phyloP scores from a whole-genome alignment of 1,284 basidiomycete species.

The Nidula niveotomentosa region DNA sequence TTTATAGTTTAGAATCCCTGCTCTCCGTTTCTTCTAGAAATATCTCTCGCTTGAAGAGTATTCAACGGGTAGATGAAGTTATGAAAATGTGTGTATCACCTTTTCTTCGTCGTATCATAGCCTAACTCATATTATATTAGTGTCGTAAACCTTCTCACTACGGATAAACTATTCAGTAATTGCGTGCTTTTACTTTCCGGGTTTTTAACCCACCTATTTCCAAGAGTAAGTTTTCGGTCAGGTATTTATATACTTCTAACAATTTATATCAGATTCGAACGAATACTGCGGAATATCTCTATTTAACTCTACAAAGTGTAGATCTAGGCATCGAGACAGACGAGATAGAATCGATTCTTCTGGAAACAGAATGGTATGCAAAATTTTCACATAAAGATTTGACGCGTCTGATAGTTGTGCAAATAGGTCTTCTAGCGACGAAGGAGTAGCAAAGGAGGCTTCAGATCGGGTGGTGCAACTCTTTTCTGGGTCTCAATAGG shows the following conservation, averaged over 20 bases:
- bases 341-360: conserved; percentile 72
- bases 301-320: conserved; percentile 67
- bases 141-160: conserved; percentile 59
- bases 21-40: conserved; percentile 58
- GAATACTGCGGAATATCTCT: conserved; percentile 80
- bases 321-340: conserved; percentile 66
- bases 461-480: conserved; percentile 22
- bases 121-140: conserved; percentile 31
- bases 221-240: conserved; percentile 52
- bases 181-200: conserved; percentile 47
- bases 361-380: conserved; percentile 82
- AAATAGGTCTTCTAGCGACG: conserved; percentile 40
- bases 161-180: conserved; percentile 42
- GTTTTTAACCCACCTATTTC: conserved; percentile 79
- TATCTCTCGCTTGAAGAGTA: conserved; percentile 69
- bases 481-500: conserved; percentile 11
- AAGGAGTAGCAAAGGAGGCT: conserved; percentile 27
- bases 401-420: background rate
- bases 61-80: conserved; percentile 73
- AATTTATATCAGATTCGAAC: conserved; percentile 59
- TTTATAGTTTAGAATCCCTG: conserved; percentile 41
- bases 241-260: background rate
- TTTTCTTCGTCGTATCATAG: conserved; percentile 1
- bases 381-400: too few relatives aligned
- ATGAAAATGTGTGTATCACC: conserved; percentile 71